Evolutionary conservation across 495 filamentous ascomycete genomes (phyloP), one percentile per base, ranked within the genome.

Genomic region (Penicillium alfredii): DNA sequence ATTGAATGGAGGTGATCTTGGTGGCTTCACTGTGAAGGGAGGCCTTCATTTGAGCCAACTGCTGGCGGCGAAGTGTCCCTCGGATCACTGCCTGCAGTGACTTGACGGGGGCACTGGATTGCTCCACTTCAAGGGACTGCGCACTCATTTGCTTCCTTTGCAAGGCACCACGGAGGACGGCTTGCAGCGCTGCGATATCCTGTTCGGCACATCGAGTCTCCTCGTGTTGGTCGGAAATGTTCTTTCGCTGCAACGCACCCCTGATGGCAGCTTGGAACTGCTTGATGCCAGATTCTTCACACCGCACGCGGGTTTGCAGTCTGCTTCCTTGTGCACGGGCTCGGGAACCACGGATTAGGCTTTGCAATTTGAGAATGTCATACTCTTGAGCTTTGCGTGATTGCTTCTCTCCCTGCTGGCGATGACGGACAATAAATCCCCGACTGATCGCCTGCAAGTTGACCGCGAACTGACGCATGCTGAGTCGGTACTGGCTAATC

Each of bases 361-460:
- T 92, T 60, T 98, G 92, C n/a, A 98, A 61, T 35, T 74, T 71
- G 17, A 92, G 61, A 23, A 98, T 72, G 30, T 89, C 75, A 9
- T 60, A 52, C 49, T 90, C 81, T 31, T 79, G 81, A 35, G 75
- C 74, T 49, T 81, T 74, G 69, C 84, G 88, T 62, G 71, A 74
- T 22, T 74, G 59, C 55, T 83, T 76, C 45, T 78, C 76, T 13
- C 68, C 63, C 33, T 61, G 62, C 51, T 79, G 74, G 26, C 72
- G 74, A 23, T 71, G 74, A 33, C 93, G 80, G 18, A 81, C 71
- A 22, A 95, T 60, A 48, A 84, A 94, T 8, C 88, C 93, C 35
- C 90, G 76, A 2, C 78, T 79, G 6, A 78, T 72, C 40, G 85
- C 87, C 60, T 96, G 89, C 4, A 94, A 71, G 24, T 76, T 66